These are phyloP conservation scores for Teunomyces barrocoloradensis DNA, from an alignment of 805 yeast genomes.

Conservation along the genomic window DNA sequence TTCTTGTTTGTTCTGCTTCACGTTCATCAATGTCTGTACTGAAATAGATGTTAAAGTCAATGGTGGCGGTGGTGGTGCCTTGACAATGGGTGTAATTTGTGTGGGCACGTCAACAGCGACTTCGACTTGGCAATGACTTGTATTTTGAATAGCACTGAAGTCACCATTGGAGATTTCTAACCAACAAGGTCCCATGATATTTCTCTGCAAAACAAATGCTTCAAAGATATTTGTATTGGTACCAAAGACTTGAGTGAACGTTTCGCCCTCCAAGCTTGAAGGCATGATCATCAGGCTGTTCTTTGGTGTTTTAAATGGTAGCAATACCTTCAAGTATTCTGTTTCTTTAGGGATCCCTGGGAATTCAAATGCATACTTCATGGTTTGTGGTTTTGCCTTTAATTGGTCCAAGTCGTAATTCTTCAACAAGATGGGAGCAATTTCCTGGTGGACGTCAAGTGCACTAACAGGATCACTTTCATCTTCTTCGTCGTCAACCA, in stretches of 20 bases:
- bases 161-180: slow-evolving; percentile 66
- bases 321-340: slow-evolving; percentile 72
- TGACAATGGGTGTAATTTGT: slow-evolving; percentile 46
- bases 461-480: slow-evolving; percentile 42
- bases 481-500: slow-evolving; percentile 39
- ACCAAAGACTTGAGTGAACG: slow-evolving; percentile 80
- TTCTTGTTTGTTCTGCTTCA: slow-evolving; percentile 77
- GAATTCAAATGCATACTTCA: slow-evolving; percentile 86
- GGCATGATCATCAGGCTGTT: slow-evolving; percentile 51
- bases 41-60: slow-evolving; percentile 72
- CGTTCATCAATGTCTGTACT: slow-evolving; percentile 76
- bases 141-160: slow-evolving; percentile 54
- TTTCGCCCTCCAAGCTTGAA: slow-evolving; percentile 65
- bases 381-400: slow-evolving; percentile 66
- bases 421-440: slow-evolving; percentile 61
- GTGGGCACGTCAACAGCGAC: slow-evolving; percentile 53
- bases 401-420: slow-evolving; percentile 60
- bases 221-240: slow-evolving; percentile 73
- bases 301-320: slow-evolving; percentile 71
- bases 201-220: slow-evolving; percentile 75
- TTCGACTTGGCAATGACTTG: slow-evolving; percentile 82
- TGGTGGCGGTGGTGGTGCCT: slow-evolving; percentile 53
- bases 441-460: slow-evolving; percentile 74
- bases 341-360: slow-evolving; percentile 75
- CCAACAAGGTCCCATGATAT: slow-evolving; percentile 99